phyloP scores from a whole-genome alignment of 345 rosid genomes.

The Aurinia saxatilis region DNA sequence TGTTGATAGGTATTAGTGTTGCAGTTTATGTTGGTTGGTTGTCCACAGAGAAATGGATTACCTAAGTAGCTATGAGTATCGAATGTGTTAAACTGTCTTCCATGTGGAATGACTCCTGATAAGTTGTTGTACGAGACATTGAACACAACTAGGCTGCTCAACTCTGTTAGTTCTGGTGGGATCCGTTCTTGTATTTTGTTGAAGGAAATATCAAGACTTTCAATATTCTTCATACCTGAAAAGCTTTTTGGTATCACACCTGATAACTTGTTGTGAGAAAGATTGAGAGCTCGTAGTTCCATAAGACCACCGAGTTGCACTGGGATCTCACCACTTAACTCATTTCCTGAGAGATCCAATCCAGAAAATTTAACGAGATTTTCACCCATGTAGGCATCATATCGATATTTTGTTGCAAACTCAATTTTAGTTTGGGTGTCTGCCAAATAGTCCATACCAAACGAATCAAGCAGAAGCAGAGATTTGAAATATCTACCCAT shows the following conservation, averaged over 20 bases:
- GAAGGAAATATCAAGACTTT: slow-evolving; percentile 34
- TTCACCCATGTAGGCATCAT: neutral
- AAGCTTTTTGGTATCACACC: slow-evolving; percentile 29
- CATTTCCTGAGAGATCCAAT: slow-evolving; percentile 33
- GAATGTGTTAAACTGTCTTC: neutral
- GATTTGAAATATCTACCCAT: neutral
- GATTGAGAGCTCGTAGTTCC: slow-evolving; percentile 3
- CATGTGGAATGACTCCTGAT: too few relatives aligned
- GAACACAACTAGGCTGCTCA: neutral
- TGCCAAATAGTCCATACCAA: neutral
- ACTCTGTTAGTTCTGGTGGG: neutral
- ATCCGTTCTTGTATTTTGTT: slow-evolving; percentile 3
- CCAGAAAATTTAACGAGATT: slow-evolving; percentile 6
- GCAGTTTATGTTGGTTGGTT: too few relatives aligned
- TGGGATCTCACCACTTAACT: slow-evolving; percentile 29
- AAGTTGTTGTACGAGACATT: neutral
- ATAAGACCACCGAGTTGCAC: slow-evolving; percentile 13
- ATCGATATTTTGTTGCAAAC: neutral
- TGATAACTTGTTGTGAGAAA: slow-evolving; percentile 26
- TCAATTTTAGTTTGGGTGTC: neutral
- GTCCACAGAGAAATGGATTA: too few relatives aligned
- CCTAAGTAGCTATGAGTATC: too few relatives aligned
- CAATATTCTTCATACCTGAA: slow-evolving; percentile 17
- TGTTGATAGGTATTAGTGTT: too few relatives aligned
- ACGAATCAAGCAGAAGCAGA: neutral